Evolutionary conservation across 805 yeast species (phyloP), one percentile per base, ranked within the genome.

Genomic region (Yamadazyma takamatsuzukensis): DNA sequence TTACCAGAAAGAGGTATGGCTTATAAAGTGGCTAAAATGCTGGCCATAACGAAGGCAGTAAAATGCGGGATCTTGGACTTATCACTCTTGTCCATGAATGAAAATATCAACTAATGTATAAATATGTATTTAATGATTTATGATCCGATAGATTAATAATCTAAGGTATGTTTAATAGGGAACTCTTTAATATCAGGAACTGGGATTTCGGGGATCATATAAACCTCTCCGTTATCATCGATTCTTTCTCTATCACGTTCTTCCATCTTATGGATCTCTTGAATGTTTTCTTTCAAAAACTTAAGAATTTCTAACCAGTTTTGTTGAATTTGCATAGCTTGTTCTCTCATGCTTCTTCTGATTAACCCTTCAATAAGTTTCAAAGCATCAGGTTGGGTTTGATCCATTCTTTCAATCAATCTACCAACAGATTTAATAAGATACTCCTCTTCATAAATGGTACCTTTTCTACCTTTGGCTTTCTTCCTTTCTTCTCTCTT

Each of bases 401-500:
- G 78, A 27, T 76, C 74, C 37, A 93, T 60, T 47, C 98, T 76
- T 34, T 87, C 97, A 21, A 87, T 60, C 54, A 93, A 70, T 53
- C 99, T 78, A 4, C 95, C 93, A 37, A 86, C 78, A 3, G 97
- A 89, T 46, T 76, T 78, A 29, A 93, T 80, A 36, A 93, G 73
- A 56, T 93, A 93, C 56, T 93, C 97, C 56, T 93, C 98, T 58
- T 93, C 99, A 51, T 93, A 93, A 14, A 93, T 83, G 5, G 97
- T 90, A 29, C 97, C 97, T 64, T 93, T 93, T 68, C 94, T 87
- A 39, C 99, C 99, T 48, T 95, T 78, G 2, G 98, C 99, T 39
- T 79, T 75, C 64, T 93, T 93, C 49, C 98, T 77, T 54, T 90
- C 98, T 59, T 90, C 97, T 45, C 98, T 77, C 56, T 96, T 84